A percentile compares a stretch with the other conserved stretches of the same genome.
Evolutionary conservation across 2,329 filamentous ascomycete species (phyloP).

Genomic region (Colletotrichum euphorbiae): DNA sequence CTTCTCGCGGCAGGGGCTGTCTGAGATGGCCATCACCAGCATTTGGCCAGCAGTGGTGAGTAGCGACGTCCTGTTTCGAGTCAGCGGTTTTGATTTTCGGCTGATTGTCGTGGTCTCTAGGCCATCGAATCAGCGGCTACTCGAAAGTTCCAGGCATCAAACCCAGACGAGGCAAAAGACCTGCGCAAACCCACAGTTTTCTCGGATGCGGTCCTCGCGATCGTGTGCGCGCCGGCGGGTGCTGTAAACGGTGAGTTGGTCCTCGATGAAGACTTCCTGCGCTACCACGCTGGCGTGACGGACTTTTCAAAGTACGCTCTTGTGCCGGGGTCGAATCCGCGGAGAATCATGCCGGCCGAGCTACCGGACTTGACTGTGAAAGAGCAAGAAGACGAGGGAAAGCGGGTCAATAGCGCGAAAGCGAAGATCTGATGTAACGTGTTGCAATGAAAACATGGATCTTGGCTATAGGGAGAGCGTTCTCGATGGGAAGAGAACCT

Average conservation of each 20-base stretch:
- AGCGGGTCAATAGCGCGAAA: constrained; percentile 71
- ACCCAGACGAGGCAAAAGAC: constrained; percentile 63
- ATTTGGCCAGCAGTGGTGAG: constrained; percentile 84
- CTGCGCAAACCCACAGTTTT: constrained; percentile 80
- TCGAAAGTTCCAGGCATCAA: constrained; percentile 58
- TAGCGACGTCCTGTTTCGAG: background rate
- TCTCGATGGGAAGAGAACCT: no score
- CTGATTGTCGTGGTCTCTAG: constrained; percentile 36
- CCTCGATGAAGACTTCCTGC: constrained; percentile 85
- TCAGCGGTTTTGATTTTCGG: no score
- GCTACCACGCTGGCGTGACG: constrained; percentile 69
- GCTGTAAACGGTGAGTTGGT: constrained; percentile 78
- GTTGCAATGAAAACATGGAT: background rate
- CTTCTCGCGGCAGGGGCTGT: constrained; percentile 73
- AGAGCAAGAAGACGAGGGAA: constrained; percentile 85
- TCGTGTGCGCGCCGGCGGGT: constrained; percentile 70
- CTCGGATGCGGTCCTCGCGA: constrained; percentile 81
- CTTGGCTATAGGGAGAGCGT: no score
- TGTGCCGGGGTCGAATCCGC: constrained; percentile 70
- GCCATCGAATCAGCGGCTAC: constrained; percentile 83
- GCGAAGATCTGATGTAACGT: constrained; percentile 51
- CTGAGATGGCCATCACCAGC: constrained; percentile 80
- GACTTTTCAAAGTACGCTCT: constrained; percentile 82
- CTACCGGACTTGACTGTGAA: constrained; percentile 78
- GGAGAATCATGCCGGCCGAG: constrained; percentile 80